Conservation (phyloP, 2,329 filamentous ascomycete species). For the Pyrenophora tritici-repentis region DNA sequence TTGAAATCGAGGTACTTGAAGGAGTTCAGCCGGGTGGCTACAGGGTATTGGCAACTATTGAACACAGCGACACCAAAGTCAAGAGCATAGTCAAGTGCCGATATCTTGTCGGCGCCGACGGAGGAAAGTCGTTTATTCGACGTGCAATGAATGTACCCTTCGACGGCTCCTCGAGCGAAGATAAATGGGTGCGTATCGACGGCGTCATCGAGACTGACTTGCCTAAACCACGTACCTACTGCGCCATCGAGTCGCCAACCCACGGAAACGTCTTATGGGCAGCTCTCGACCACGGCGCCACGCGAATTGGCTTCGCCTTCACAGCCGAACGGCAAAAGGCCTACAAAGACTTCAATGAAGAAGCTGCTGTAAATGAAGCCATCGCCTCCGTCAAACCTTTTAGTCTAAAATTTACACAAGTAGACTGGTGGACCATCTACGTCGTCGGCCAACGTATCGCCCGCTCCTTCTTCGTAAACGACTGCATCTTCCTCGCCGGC, state of each 20-base stretch:
- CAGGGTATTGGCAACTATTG: constrained; percentile 37
- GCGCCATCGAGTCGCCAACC: constrained; percentile 57
- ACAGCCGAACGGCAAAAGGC: constrained; percentile 49
- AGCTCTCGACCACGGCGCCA: constrained; percentile 58
- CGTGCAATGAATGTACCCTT: constrained; percentile 55
- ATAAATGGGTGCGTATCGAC: constrained; percentile 61
- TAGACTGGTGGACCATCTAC: constrained; percentile 55
- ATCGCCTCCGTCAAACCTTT: constrained; percentile 50
- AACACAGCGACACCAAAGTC: constrained; percentile 32
- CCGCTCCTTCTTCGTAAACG: constrained; percentile 41
- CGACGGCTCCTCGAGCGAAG: constrained; percentile 55
- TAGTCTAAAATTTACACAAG: constrained; percentile 45
- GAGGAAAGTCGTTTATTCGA: constrained; percentile 57
- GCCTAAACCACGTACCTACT: constrained; percentile 54
- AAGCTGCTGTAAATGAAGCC: constrained; percentile 47
- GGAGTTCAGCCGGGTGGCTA: constrained; percentile 28
- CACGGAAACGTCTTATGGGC: constrained; percentile 63
- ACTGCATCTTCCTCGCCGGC: constrained; percentile 60
- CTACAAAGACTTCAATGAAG: constrained; percentile 45
- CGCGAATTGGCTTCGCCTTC: constrained; percentile 60
- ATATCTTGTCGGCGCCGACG: constrained; percentile 59
- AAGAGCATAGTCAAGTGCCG: constrained; percentile 47
- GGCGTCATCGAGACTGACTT: constrained; percentile 56
- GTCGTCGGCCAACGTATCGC: constrained; percentile 51
- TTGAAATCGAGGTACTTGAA: constrained; percentile 48